Evolutionary conservation across 331 rosid species (phyloP).

Genomic region (Rhamnella rubrinervis): DNA sequence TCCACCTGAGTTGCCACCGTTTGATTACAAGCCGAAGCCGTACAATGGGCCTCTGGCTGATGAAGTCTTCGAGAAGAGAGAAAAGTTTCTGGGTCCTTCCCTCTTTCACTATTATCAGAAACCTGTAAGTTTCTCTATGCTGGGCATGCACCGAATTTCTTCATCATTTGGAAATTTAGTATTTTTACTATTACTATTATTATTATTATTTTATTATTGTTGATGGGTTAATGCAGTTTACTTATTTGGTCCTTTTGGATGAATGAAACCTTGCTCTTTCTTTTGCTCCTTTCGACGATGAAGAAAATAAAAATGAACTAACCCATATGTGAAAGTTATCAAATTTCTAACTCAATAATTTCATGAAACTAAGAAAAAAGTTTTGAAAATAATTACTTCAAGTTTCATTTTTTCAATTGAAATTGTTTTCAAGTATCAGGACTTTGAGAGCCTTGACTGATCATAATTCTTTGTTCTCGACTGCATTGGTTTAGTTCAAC

Average conservation of each 20-base stretch:
- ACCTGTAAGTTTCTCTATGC: constrained; percentile 48
- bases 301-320: neutral
- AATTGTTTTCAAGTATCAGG: neutral
- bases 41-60: constrained; percentile 71
- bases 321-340: neutral
- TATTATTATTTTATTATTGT: neutral
- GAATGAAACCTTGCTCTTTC: too few relatives aligned
- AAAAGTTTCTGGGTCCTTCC: constrained; percentile 83
- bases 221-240: neutral
- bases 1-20: constrained; percentile 56
- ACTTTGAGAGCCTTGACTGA: neutral
- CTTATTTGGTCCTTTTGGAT: neutral
- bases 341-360: neutral
- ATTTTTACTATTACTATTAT: neutral
- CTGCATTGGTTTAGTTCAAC: neutral
- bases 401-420: too few relatives aligned
- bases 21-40: constrained; percentile 61
- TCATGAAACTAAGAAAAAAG: too few relatives aligned
- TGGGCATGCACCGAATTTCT: neutral
- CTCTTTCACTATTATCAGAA: constrained; percentile 76
- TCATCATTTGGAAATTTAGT: neutral
- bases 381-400: too few relatives aligned
- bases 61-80: constrained; percentile 67
- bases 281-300: too few relatives aligned
- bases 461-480: neutral